Percentiles rank a stretch among this genome's conserved stretches.
Conservation (phyloP, 1,139 yeast genomes). For the Blastobotrys serpentis region DNA sequence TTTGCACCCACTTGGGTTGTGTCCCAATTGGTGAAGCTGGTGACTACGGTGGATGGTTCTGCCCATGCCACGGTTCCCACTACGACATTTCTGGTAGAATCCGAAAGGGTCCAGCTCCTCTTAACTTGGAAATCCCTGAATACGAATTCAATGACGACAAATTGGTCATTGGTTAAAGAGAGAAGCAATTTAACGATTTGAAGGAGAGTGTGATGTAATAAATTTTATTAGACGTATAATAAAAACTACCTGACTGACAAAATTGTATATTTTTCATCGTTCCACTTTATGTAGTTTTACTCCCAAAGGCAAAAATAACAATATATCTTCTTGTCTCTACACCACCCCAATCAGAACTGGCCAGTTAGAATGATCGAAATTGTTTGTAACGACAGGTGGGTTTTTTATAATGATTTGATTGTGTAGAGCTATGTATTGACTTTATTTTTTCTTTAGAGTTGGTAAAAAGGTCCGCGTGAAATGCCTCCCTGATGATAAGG, state of each 20-base stretch:
- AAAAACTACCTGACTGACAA: constrained; percentile 1
- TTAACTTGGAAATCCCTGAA: constrained; percentile 93
- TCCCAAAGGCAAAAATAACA: constrained; percentile 1
- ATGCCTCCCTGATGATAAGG: constrained; percentile 77
- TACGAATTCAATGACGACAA: constrained; percentile 80
- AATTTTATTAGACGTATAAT: constrained; percentile 1
- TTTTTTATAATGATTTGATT: constrained; percentile 14
- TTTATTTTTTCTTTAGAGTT: no score
- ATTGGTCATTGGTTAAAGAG: constrained; percentile 69
- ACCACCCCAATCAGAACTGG: not conserved
- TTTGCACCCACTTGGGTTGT: constrained; percentile 99
- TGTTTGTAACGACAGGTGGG: constrained; percentile 42
- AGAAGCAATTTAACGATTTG: not conserved
- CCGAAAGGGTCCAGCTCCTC: constrained; percentile 99
- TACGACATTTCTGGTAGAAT: constrained; percentile 99
- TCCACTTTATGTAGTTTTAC: not conserved
- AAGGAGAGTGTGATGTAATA: constrained; percentile 1
- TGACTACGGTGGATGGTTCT: constrained; percentile 99
- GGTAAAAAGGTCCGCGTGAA: constrained; percentile 88
- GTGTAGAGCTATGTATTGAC: not conserved
- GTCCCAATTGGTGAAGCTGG: constrained; percentile 99
- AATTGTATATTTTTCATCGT: not conserved
- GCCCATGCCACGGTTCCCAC: constrained; percentile 99
- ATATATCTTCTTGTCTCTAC: no score
- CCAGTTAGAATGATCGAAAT: constrained; percentile 41